These are phyloP conservation scores for Zygoascus hellenicus DNA, from an alignment of 1,139 yeast genomes.

Conservation along the genomic window DNA sequence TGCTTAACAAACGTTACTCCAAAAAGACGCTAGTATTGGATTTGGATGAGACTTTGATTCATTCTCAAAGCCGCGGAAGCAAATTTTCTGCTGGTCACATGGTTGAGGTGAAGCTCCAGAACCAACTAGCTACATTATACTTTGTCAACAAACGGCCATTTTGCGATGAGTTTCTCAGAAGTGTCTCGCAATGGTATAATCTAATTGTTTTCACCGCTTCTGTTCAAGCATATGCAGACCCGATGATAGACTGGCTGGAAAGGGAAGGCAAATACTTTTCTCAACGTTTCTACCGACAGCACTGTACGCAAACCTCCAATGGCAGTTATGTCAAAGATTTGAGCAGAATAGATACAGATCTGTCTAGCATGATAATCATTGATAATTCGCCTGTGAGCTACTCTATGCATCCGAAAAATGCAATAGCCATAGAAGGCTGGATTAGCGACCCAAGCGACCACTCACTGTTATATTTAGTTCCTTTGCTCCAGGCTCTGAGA, in stretches of 20 bases:
- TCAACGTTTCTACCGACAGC: constrained; percentile 67
- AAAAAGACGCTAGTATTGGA: constrained; percentile 74
- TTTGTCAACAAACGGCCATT: constrained; percentile 89
- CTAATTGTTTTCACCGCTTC: constrained; percentile 90
- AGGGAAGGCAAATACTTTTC: constrained; percentile 46
- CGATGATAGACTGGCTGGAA: constrained; percentile 87
- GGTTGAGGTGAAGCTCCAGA: constrained; percentile 74
- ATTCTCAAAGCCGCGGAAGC: constrained; percentile 70
- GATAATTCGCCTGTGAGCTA: constrained; percentile 93
- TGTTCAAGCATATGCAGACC: constrained; percentile 93
- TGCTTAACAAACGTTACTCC: constrained; percentile 38
- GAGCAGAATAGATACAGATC: constrained; percentile 48
- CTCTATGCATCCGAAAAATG: constrained; percentile 77
- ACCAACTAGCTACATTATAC: constrained; percentile 64
- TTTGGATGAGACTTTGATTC: constrained; percentile 89
- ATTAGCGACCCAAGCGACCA: constrained; percentile 88
- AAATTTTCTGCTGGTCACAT: constrained; percentile 57
- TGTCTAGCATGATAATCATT: constrained; percentile 68
- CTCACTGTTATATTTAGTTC: constrained; percentile 72
- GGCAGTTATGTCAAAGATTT: constrained; percentile 82
- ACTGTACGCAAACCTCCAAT: constrained; percentile 60
- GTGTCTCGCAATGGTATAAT: constrained; percentile 82
- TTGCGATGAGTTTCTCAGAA: constrained; percentile 76
- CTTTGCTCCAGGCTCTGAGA: constrained; percentile 73
- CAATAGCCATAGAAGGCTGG: constrained; percentile 95